Conservation (phyloP, 1,284 basidiomycete genomes). For the Farysia itapuensis region DNA sequence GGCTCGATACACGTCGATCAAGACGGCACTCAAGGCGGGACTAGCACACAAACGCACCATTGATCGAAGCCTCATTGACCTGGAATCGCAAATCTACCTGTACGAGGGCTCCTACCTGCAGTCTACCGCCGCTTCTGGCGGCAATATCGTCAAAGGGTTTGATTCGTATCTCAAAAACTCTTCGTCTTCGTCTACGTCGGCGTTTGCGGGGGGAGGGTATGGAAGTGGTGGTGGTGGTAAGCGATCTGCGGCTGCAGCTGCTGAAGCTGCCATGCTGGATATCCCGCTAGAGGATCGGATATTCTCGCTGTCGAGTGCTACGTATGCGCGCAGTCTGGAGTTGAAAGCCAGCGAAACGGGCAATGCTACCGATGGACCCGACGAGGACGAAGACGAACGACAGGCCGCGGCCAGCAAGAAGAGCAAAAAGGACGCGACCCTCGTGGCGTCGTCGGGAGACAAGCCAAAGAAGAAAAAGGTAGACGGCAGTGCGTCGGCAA, state of each 20-base stretch:
- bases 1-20: conserved; percentile 44
- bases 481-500: too few relatives aligned
- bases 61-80: conserved; percentile 51
- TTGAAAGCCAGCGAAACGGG: conserved; percentile 44
- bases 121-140: conserved; percentile 51
- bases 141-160: conserved; percentile 59
- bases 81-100: conserved; percentile 58
- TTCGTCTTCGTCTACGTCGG: neutral
- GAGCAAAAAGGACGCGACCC: conserved; percentile 30
- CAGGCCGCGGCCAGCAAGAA: conserved; percentile 1
- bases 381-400: neutral
- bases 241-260: too few relatives aligned
- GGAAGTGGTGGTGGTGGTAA: conserved; percentile 1
- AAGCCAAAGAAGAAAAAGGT: too few relatives aligned
- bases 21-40: conserved; percentile 36
- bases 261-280: conserved; percentile 3
- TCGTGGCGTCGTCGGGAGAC: too few relatives aligned
- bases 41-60: conserved; percentile 48
- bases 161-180: conserved; percentile 53
- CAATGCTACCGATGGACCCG: conserved; percentile 2
- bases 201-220: neutral
- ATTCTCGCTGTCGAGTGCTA: conserved; percentile 49
- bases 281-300: conserved; percentile 49
- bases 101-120: conserved; percentile 57
- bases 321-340: conserved; percentile 50